Evolutionary conservation across 2,329 filamentous ascomycete species (phyloP).

Genomic region (Waltergamsia citrina): DNA sequence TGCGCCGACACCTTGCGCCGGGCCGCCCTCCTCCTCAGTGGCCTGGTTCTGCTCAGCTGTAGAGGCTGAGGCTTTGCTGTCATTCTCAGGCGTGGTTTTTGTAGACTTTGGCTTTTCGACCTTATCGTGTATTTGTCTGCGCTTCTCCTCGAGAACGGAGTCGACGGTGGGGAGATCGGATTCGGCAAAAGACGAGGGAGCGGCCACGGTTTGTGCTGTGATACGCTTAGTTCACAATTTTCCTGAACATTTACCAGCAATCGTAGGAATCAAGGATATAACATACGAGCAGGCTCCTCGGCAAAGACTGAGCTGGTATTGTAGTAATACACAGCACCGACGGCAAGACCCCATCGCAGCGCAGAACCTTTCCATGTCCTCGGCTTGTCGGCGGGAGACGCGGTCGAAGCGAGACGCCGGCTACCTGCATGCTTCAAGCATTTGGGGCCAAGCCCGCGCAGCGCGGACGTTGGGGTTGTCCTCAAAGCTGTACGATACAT

Average conservation of each 20-base stretch:
- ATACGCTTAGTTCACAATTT: not conserved
- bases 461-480: slow-evolving; percentile 33
- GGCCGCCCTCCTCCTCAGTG: slow-evolving; percentile 13
- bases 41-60: too few species aligned
- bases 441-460: slow-evolving; percentile 26
- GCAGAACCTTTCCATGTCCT: slow-evolving; percentile 74
- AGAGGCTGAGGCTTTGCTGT: too few species aligned
- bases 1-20: slow-evolving; percentile 27
- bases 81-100: slow-evolving; percentile 2
- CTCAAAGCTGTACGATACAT: slow-evolving; percentile 47
- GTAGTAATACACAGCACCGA: slow-evolving; percentile 81
- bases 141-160: slow-evolving; percentile 55
- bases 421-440: slow-evolving; percentile 25
- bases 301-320: slow-evolving; percentile 84
- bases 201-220: slow-evolving; percentile 19
- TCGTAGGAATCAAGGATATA: slow-evolving; percentile 7
- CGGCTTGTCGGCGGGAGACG: slow-evolving; percentile 49
- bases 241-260: slow-evolving; percentile 3
- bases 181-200: slow-evolving; percentile 44
- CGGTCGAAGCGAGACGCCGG: slow-evolving; percentile 46
- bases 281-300: slow-evolving; percentile 69
- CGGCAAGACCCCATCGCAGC: slow-evolving; percentile 66
- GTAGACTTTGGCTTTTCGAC: not conserved
- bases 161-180: slow-evolving; percentile 55
- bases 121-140: slow-evolving; percentile 30